A percentile compares a stretch with the other conserved stretches of the same genome.
These are phyloP conservation scores for Rosa rugosa DNA, from an alignment of 306 rosid genomes.

Conservation along the genomic window DNA sequence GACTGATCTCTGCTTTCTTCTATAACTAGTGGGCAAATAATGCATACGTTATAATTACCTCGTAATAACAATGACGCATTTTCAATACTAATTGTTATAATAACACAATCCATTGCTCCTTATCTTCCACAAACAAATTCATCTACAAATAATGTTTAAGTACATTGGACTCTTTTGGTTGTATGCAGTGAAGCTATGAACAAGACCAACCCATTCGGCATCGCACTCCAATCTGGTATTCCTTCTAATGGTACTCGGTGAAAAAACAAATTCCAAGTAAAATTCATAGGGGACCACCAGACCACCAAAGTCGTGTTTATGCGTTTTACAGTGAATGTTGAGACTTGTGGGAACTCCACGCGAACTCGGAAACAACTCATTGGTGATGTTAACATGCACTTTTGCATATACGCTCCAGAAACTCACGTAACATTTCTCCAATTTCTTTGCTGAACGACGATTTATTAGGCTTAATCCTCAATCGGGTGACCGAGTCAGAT, in stretches of 20 bases:
- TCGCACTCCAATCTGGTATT: not conserved
- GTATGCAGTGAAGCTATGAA: not conserved
- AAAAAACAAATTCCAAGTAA: not conserved
- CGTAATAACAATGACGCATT: too few relatives aligned
- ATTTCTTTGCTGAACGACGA: too few relatives aligned
- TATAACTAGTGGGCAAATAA: too few relatives aligned
- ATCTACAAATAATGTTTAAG: not conserved
- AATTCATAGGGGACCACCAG: not conserved
- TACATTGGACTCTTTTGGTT: not conserved
- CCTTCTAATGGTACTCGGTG: not conserved
- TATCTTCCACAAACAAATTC: not conserved
- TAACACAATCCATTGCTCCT: not conserved
- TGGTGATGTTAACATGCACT: not conserved
- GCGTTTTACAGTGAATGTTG: not conserved
- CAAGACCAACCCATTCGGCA: not conserved
- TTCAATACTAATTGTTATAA: not conserved
- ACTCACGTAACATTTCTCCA: too few relatives aligned
- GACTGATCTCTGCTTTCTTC: too few relatives aligned
- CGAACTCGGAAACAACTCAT: not conserved
- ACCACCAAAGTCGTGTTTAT: not conserved
- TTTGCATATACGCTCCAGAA: not conserved
- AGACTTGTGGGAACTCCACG: not conserved
- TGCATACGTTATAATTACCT: too few relatives aligned
- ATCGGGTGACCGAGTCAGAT: too few relatives aligned
- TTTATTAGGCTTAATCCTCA: too few relatives aligned